Percentiles rank a stretch among this genome's conserved stretches.
Conservation (phyloP, 345 rosid species). For the Hypericum androsaemum region DNA sequence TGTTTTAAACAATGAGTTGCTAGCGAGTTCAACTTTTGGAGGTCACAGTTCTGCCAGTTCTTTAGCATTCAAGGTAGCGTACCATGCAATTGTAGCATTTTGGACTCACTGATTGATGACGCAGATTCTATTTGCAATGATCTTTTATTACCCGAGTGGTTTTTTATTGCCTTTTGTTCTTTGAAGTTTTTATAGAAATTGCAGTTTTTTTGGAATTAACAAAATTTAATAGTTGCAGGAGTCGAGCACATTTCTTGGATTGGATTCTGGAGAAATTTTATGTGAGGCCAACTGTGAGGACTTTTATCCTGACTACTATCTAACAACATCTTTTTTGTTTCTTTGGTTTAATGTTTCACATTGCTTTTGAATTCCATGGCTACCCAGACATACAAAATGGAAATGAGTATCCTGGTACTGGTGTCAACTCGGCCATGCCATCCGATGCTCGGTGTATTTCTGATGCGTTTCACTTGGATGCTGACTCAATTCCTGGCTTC, state of each 20-base stretch:
- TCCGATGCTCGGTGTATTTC: constrained; percentile 16
- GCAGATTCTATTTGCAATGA: constrained; percentile 13
- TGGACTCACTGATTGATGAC: constrained; percentile 9
- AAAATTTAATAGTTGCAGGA: constrained; percentile 23
- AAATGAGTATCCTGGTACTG: constrained; percentile 14
- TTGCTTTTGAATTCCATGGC: constrained; percentile 29
- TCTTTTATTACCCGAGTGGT: background rate
- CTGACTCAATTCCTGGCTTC: constrained; percentile 30
- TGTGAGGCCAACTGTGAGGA: constrained; percentile 21
- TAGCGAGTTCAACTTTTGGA: constrained; percentile 3
- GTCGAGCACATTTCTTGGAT: constrained; percentile 22
- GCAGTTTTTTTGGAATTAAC: background rate
- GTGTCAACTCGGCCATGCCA: constrained; percentile 17
- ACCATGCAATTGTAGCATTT: constrained; percentile 1
- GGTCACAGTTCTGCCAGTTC: constrained; percentile 9
- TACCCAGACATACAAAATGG: constrained; percentile 26
- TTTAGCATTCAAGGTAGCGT: constrained; percentile 1
- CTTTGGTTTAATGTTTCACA: background rate
- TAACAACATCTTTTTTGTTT: background rate
- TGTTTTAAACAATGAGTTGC: background rate
- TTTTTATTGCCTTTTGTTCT: too few species aligned
- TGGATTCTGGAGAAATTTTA: constrained; percentile 31
- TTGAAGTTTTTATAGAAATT: constrained; percentile 19
- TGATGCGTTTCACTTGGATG: constrained; percentile 19
- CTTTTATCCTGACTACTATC: constrained; percentile 21